Evolutionary conservation across 208 protist species (phyloP).

Genomic region (Trichomonas tenax): DNA sequence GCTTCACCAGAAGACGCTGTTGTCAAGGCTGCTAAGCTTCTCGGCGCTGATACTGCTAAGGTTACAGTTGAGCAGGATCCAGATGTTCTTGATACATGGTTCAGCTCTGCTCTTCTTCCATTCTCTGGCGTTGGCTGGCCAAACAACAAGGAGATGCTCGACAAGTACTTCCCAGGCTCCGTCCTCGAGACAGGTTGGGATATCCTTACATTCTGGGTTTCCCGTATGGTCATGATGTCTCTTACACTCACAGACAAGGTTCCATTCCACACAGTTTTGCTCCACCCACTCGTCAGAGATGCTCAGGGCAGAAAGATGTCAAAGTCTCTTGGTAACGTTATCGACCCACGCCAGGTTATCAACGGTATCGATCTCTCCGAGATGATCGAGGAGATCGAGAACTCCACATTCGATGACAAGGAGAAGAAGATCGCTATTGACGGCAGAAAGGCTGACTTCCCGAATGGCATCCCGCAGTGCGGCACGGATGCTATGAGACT

Average conservation of each 20-base stretch:
- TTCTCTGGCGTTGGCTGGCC: constrained; percentile 89
- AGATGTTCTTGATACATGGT: constrained; percentile 99
- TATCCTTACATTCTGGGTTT: constrained; percentile 99
- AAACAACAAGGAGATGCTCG: constrained; percentile 55
- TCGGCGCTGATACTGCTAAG: background rate
- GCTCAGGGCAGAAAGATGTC: constrained; percentile 98
- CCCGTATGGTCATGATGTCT: constrained; percentile 99
- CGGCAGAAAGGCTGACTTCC: constrained; percentile 16
- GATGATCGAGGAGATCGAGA: constrained; percentile 68
- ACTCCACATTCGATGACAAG: constrained; percentile 71
- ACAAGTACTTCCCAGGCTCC: constrained; percentile 79
- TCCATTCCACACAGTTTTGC: constrained; percentile 84
- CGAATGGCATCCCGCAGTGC: constrained; percentile 62
- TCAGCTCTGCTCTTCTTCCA: constrained; percentile 95
- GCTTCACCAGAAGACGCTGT: constrained; percentile 66
- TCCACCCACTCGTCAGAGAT: constrained; percentile 96
- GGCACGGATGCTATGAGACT: constrained; percentile 97
- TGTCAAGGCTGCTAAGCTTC: constrained; percentile 5
- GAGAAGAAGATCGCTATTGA: constrained; percentile 33
- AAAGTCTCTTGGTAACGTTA: constrained; percentile 96
- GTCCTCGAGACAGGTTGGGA: constrained; percentile 96
- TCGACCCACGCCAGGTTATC: constrained; percentile 98
- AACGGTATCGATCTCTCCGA: constrained; percentile 75
- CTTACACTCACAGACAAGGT: constrained; percentile 70
- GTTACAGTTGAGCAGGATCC: constrained; percentile 64